phyloP scores from a whole-genome alignment of 257 asterid genomes.

The Solanum pimpinellifolium region DNA sequence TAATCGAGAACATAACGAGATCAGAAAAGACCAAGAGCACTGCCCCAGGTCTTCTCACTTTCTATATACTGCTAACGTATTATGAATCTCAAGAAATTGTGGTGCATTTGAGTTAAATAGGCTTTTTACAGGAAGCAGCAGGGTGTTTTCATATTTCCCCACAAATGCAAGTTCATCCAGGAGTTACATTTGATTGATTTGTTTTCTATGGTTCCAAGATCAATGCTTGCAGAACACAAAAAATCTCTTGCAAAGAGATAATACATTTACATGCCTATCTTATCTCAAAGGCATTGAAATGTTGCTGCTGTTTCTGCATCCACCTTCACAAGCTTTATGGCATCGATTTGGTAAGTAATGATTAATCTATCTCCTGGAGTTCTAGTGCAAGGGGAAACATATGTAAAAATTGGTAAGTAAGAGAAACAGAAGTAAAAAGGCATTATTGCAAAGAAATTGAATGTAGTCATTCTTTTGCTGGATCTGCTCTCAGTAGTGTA shows the following conservation, averaged over 20 bases:
- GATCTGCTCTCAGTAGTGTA: background rate
- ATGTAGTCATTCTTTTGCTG: background rate
- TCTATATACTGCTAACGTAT: background rate
- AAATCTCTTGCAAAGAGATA: slow-evolving; percentile 47
- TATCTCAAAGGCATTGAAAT: slow-evolving; percentile 55
- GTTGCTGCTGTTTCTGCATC: slow-evolving; percentile 81
- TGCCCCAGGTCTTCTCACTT: background rate
- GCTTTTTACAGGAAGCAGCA: background rate
- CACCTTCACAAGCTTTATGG: slow-evolving; percentile 87
- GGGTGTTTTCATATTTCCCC: background rate
- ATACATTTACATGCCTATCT: slow-evolving; percentile 57
- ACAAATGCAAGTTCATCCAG: background rate
- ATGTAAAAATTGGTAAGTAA: background rate
- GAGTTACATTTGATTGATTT: background rate
- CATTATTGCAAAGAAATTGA: background rate
- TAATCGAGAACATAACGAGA: background rate
- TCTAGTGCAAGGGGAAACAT: background rate
- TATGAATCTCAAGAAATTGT: background rate
- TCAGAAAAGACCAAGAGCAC: background rate
- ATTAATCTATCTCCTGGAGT: background rate
- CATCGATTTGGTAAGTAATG: slow-evolving; percentile 51
- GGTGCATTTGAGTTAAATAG: background rate
- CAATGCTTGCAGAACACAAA: slow-evolving; percentile 74
- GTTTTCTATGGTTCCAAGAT: slow-evolving; percentile 23
- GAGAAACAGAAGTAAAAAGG: background rate